These are phyloP conservation scores for Posidonia oceanica DNA, from an alignment of 116 monocot species.

Conservation along the genomic window DNA sequence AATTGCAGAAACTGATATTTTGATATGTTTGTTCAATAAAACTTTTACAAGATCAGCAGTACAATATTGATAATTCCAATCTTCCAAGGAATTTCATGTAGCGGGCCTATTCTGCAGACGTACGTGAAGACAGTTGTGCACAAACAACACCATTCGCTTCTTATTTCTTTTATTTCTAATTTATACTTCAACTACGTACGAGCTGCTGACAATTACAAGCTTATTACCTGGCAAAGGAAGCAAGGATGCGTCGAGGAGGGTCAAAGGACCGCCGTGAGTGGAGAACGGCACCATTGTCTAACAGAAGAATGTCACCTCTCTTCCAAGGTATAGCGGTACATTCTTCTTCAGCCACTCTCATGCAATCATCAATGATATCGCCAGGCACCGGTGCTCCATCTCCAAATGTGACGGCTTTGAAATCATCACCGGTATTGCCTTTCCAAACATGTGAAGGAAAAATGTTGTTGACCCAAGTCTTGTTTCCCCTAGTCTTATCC, in stretches of 20 bases:
- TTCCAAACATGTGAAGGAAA: constrained; percentile 74
- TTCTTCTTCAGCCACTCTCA: constrained; percentile 61
- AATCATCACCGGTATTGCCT: constrained; percentile 45
- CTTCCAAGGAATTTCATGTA: too few species aligned
- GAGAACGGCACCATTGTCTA: constrained; percentile 74
- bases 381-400: constrained; percentile 52
- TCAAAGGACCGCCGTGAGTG: constrained; percentile 57
- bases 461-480: constrained; percentile 90
- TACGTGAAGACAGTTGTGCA: too few species aligned
- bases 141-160: too few species aligned
- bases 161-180: too few species aligned
- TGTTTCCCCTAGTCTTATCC: constrained; percentile 44
- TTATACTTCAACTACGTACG: too few species aligned
- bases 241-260: constrained; percentile 76
- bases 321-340: constrained; percentile 70
- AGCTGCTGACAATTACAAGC: too few species aligned
- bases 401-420: constrained; percentile 41
- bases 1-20: too few species aligned
- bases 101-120: too few species aligned
- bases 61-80: too few species aligned
- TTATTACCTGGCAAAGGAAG: constrained; percentile 53
- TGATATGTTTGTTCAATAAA: too few species aligned
- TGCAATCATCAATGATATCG: constrained; percentile 55
- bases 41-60: too few species aligned
- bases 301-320: constrained; percentile 61